A percentile compares a stretch with the other conserved stretches of the same genome.
Evolutionary conservation across 805 yeast genomes (phyloP).

Genomic region (Candida easanensis): DNA sequence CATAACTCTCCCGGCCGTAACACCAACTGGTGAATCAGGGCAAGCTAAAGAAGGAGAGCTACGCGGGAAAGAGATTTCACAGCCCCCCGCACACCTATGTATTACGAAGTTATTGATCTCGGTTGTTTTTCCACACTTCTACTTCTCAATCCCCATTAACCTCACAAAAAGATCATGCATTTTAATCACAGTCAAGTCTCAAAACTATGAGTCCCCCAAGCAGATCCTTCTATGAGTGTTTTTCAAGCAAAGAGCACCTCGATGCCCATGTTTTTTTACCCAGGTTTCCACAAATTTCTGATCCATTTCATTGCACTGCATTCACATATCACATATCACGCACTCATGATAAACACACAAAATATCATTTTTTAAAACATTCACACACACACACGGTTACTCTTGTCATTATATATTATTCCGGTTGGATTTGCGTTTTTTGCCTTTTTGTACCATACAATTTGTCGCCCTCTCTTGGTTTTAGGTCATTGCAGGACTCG

Average conservation of each 20-base stretch:
- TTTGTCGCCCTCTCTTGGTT: background rate
- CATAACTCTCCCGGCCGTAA: slow-evolving; percentile 2
- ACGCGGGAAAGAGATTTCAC: no score
- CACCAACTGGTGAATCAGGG: background rate
- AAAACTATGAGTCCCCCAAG: no score
- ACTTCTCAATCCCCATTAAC: background rate
- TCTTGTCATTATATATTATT: background rate
- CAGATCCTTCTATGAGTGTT: no score
- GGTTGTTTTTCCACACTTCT: background rate
- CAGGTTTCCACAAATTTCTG: background rate
- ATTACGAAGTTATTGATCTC: slow-evolving; percentile 1
- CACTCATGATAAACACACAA: background rate
- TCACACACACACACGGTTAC: background rate
- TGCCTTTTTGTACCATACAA: no score
- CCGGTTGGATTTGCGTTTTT: background rate
- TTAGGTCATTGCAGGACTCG: no score
- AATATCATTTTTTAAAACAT: no score
- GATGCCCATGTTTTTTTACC: no score
- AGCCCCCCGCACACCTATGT: no score
- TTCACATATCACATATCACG: background rate
- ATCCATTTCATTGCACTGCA: background rate
- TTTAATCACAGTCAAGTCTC: no score
- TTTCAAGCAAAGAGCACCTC: no score
- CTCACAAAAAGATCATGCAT: background rate
- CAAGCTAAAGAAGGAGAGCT: background rate